Conservation (phyloP, 2,329 filamentous ascomycete genomes). For the Calonectria hawksworthii region DNA sequence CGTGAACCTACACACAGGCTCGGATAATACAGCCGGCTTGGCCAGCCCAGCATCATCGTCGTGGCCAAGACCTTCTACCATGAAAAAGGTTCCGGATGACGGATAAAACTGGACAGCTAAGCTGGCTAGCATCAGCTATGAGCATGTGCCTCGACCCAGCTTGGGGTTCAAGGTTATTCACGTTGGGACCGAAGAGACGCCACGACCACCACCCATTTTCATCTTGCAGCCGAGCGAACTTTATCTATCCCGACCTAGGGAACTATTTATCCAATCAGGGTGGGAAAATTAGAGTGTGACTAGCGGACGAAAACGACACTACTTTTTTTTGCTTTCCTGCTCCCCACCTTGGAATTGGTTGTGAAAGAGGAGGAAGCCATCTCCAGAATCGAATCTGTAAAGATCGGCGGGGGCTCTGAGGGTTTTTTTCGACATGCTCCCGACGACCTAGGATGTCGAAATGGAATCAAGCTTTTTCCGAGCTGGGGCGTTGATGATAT, state of each 20-base stretch:
- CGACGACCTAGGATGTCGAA: too few relatives aligned
- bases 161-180: background rate
- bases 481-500: background rate
- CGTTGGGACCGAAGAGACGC: background rate
- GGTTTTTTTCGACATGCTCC: background rate
- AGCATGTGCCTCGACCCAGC: background rate
- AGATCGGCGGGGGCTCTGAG: background rate
- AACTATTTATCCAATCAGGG: background rate
- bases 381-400: background rate
- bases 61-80: background rate
- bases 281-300: background rate
- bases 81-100: background rate
- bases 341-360: background rate
- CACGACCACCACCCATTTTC: background rate
- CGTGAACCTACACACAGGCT: background rate
- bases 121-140: background rate
- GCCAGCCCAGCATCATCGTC: background rate
- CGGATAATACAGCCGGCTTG: background rate
- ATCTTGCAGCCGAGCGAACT: background rate
- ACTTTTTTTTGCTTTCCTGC: background rate
- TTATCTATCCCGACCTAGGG: background rate
- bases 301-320: slow-evolving; percentile 2
- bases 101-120: background rate
- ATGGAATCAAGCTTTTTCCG: background rate
- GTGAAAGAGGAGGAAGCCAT: background rate